Evolutionary conservation across 2,329 filamentous ascomycete species (phyloP), one percentile per base, ranked within the genome.

Genomic region (Trichoderma sp.): DNA sequence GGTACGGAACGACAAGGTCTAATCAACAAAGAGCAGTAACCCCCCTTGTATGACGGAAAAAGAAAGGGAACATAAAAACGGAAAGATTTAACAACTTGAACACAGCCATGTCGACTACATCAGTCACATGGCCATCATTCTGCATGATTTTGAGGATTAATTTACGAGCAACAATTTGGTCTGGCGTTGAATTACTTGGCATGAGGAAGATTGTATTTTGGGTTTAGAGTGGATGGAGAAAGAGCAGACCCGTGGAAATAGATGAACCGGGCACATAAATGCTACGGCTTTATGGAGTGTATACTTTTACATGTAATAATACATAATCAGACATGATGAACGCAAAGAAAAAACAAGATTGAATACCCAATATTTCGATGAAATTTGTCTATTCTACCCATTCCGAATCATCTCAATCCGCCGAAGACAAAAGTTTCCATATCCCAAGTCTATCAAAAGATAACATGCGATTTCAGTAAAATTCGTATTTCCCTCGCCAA

Each of bases 131-230:
- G 14, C 10, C 27, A 63, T 52, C 27, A 52, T 21, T n/a, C 19
- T 6, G 35, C 19, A 35, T 29, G 27, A 24, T 47, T 35, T 60
- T 47, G 19, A 27, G 55, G 33, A 40, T 40, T 63, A 47, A 53
- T 53, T 53, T 53, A 27, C 40, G 24, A 52, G 47, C 47, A 19
- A 49, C 47, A 49, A 5, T 27, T 55, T 33, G 29, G 21, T 21
- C 11, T 10, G 55, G 60, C 60, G 60, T 63, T 53, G 60, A 55
- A 47, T 14, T 21, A 55, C 53, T 37, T 53, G 27, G 19, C n/a
- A 63, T 37, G 60, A 29, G 19, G 21, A 47, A 16, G 47, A 52
- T 31, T 24, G 24, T 53, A 19, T 43, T 43, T 35, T 35, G 4
- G 33, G 33, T 43, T 43, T 40, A 33, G 31, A 33, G 21, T 16